These are phyloP conservation scores for Dicorynia guianensis DNA, from an alignment of 306 rosid species.

Conservation along the genomic window DNA sequence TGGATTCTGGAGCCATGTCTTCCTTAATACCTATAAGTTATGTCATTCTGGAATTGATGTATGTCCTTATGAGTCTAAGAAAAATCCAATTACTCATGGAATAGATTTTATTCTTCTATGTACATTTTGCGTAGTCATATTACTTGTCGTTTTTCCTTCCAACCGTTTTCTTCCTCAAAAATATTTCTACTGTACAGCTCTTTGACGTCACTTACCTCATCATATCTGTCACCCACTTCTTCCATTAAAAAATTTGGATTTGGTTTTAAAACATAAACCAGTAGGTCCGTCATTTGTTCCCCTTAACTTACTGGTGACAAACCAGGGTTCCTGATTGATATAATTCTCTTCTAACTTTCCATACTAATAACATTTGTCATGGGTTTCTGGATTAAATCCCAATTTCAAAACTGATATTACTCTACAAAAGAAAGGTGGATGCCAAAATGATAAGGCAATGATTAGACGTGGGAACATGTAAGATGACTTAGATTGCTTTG, in stretches of 20 bases:
- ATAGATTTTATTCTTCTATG: constrained; percentile 20
- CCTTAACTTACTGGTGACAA: constrained; percentile 30
- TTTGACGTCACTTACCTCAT: constrained; percentile 24
- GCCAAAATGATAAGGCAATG: constrained; percentile 23
- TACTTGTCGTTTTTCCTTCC: constrained; percentile 37
- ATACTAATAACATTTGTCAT: constrained; percentile 1
- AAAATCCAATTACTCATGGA: constrained; percentile 19
- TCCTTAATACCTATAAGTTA: neutral
- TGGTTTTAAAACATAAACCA: constrained; percentile 27
- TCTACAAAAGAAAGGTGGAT: constrained; percentile 30
- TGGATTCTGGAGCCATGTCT: neutral
- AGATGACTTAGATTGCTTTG: constrained; percentile 33
- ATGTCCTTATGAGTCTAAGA: neutral
- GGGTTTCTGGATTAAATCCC: constrained; percentile 15
- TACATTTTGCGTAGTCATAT: constrained; percentile 4
- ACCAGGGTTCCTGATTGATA: constrained; percentile 30
- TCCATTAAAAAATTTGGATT: constrained; percentile 28
- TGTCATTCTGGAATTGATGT: neutral
- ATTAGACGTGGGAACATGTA: constrained; percentile 39
- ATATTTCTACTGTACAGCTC: constrained; percentile 18
- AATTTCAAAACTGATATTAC: constrained; percentile 38
- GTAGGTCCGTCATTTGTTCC: constrained; percentile 34
- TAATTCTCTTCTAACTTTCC: constrained; percentile 24
- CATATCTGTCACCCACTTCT: constrained; percentile 19
- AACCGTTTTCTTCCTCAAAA: constrained; percentile 22